Evolutionary conservation across 805 yeast species (phyloP), one percentile per base, ranked within the genome.

Genomic region (Candida vartiovaarae): DNA sequence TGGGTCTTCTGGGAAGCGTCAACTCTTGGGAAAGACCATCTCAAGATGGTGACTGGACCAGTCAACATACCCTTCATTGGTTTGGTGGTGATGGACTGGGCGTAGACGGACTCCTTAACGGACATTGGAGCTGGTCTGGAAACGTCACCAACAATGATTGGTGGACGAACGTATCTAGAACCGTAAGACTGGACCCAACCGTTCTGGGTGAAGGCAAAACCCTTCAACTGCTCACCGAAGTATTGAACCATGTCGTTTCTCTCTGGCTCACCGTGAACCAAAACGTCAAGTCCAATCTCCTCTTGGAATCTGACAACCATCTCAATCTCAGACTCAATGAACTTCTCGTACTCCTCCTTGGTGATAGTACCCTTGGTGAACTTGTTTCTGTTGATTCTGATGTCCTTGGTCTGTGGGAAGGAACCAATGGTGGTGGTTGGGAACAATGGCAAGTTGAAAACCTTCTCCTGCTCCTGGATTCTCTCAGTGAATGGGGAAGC

Each of bases 141-240:
- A 63, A 93, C 88, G 72, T 93, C 99, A 78, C 99, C 99, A 62
- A 91, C 97, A 71, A 93, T 82, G 65, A 93, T 86, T 62, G 99
- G 99, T 68, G 99, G 99, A 79, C 99, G 89, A 61, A 93, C 99
- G 75, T 93, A 93, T 79, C 99, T 87, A 57, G 99, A 90, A 80
- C 99, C 99, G 72, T 91, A 93, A 58, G 99, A 93, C 80, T 93
- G 99, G 63, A 93, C 99, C 99, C 99, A 93, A 74, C 99, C 99
- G 80, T 88, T 88, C 60, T 85, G 76, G 73, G 99, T 93, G 82
- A 93, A 93, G 60, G 95, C 96, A 70, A 85, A 93, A 73, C 99
- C 99, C 67, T 86, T 84, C 69, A 93, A 78, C 78, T 88, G 89
- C 78, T 93, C 99, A 79, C 99, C 99, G 58, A 93, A 93, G 84